Base-by-base conservation (phyloP, 2,329 filamentous ascomycete species). In the Dactylellina cionopaga region DNA sequence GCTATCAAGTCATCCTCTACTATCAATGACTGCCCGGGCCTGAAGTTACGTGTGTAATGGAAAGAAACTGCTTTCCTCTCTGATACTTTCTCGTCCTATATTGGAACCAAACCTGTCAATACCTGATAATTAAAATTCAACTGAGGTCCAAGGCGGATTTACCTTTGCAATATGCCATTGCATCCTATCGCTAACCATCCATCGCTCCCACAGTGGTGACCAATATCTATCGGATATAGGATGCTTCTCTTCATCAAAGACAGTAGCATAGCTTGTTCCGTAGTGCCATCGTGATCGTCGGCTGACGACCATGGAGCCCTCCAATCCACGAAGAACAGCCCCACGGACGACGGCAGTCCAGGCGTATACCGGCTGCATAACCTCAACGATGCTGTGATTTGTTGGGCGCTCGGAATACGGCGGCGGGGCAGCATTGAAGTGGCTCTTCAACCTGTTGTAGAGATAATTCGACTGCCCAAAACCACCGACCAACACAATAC, bases 1-100 rank as follows among this genome's bases (percentile, higher is more conserved):
- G 89, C 90, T 71, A 93, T 91, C 35, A 94, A 82, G 77, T 94
- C 90, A 80, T 94, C 91, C 55, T 91, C 90, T 4, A 94, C 91
- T 2, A 92, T 81, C 5, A 92, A 85, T 0, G 89, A 90, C 80
- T 93, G 91, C 0, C 89, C 89, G 0, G 90, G 90, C 0, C 90
- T 87, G 81, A 94, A 94, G 80, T 93, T 94, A 73, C 91, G 88
- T 2, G 91, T 93, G 81, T 93, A 94, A 82, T 93, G 90, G 81
- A 94, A 93, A 1, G 89, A 90, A 68, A 93, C 89, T 0, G 91
- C 90, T 0, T 86, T 84, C 0, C 87, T 82, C n/a, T 90, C 88
- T 5, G 89, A 92, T 35, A 93, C 85, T 35, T 90, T 86, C 76
- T 92, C 90, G 66, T 89, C 90, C 88, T 90, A 31, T 74, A 46